phyloP scores from a whole-genome alignment of 2,329 filamentous ascomycete species.

The Nothophaeocryptopus gaeumannii region DNA sequence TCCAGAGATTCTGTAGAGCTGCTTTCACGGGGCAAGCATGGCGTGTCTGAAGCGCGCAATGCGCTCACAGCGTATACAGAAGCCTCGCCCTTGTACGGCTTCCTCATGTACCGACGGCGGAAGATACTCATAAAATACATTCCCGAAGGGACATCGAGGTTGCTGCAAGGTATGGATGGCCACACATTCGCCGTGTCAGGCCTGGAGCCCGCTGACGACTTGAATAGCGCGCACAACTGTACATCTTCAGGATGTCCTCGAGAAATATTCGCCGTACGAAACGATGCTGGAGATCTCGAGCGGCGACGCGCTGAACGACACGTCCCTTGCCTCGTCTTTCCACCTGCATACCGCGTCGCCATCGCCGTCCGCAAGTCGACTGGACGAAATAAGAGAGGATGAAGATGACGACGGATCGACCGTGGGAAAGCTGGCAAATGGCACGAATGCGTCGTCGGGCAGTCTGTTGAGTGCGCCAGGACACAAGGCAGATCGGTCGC shows the following conservation, averaged over 20 bases:
- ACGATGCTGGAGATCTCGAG: conserved; percentile 73
- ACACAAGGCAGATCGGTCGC: conserved; percentile 26
- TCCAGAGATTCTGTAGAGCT: conserved; percentile 85
- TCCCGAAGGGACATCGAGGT: conserved; percentile 82
- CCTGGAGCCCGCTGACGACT: conserved; percentile 1
- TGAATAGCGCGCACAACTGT: conserved; percentile 72
- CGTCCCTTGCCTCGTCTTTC: conserved; percentile 81
- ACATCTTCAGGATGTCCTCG: conserved; percentile 60
- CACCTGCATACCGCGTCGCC: conserved; percentile 83
- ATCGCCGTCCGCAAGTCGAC: conserved; percentile 76
- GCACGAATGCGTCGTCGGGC: conserved; percentile 8
- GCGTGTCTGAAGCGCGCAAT: conserved; percentile 78
- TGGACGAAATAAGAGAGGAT: conserved; percentile 94
- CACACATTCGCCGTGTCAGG: not conserved
- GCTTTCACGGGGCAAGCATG: conserved; percentile 71
- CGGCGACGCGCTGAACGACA: conserved; percentile 79
- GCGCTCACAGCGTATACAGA: conserved; percentile 77
- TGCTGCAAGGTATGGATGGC: conserved; percentile 75
- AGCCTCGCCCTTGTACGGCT: conserved; percentile 83
- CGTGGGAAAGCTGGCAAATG: conserved; percentile 1
- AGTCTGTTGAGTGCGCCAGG: conserved; percentile 24
- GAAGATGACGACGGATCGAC: conserved; percentile 63
- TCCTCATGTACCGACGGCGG: conserved; percentile 82
- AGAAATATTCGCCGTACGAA: conserved; percentile 79
- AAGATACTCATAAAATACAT: conserved; percentile 92